Base-by-base conservation (phyloP, 495 filamentous ascomycete genomes). In the Aspergillus indologenus region DNA sequence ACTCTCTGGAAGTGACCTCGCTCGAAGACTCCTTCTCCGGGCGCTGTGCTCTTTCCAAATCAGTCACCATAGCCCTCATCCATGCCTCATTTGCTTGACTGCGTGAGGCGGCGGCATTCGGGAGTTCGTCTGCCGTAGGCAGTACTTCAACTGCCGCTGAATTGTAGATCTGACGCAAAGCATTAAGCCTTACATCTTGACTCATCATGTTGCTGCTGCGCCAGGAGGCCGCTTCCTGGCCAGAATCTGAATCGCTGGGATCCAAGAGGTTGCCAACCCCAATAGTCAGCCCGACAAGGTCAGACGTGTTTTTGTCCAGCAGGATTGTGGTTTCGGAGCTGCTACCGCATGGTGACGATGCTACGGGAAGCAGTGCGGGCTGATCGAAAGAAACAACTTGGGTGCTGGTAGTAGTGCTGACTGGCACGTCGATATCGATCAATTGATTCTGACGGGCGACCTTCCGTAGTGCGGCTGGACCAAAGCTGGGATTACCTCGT, bases 351-450 rank as follows among this genome's bases (percentile, higher is more conserved):
- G 57, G 40, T 3, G 20, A 19, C 18, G 47, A 12, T 5, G 18
- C 56, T 21, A 57, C 15, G 18, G 65, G 65, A 19, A 63, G 23
- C 19, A 68, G 24, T 11, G 62, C 58, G 20, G 66, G 66, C 11
- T 62, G 61, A 24, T 65, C 34, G 11, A 62, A 57, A 19, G 43
- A 47, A 2, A 65, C 9, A 2, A 18, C 2, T 1, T 61, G 60
- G 34, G 26, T 6, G 21, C 43, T 64, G 18, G 44, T 12, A 9
- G 45, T 29, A 42, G 21, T 47, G 26, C 18, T 46, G 5, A 15
- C 45, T 43, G 62, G 54, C 7, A 18, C 53, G 7, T 52, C 21
- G 17, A 64, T 34, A 19, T 68, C 66, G 15, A 68, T 51, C 7
- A 68, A 50, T 21, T 59, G 48, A 20, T 55, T 45, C 3, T 40